Evolutionary conservation across 2,329 filamentous ascomycete genomes (phyloP), one percentile per base, ranked within the genome.

Genomic region (Metarhizium brunneum): DNA sequence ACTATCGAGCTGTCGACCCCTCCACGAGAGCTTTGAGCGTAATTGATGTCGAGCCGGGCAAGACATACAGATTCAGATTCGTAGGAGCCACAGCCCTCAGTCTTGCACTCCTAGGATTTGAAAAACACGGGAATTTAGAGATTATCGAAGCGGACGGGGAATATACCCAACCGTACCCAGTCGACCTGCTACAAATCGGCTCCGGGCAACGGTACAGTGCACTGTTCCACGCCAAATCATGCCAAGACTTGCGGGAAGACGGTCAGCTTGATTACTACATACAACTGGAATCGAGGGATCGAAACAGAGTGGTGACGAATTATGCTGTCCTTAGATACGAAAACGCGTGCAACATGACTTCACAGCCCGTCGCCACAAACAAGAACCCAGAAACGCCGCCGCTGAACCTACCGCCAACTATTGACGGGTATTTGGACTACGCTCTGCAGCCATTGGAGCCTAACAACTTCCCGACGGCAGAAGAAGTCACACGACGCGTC

Each of bases 241-340:
- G 52, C 30, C 40, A 25, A 0, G 60, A 61, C 52, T 54, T 61
- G 18, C 36, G 18, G 8, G 11, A 29, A 16, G 16, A 52, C 5
- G 63, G 62, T 6, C 63, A 60, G 56, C 68, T 69, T 2, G 68
- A 74, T 43, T 80, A 71, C 56, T 71, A 72, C 58, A 73, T 81
- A 25, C 75, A 77, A 49, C 71, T 73, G 55, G 76, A 79, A 57
- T 80, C 74, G 10, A 74, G 74, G 16, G 77, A 81, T 42, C 73
- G 80, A 0, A 76, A 78, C 0, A 61, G 67, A 1, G 63, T 71
- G 0, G 72, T 75, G 55, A 68, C 65, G 16, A 75, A 76, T 20
- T 83, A 78, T 58, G 80, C 72, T 6, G 63, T 83, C 2, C 65
- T 82, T 6, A 72, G 71, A 36, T 82, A 78, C 62, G 63, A 63